Percentiles rank a stretch among this genome's conserved stretches.
Conservation (phyloP, 176 grass and related monocot genomes). For the Pontederia crassipes region DNA sequence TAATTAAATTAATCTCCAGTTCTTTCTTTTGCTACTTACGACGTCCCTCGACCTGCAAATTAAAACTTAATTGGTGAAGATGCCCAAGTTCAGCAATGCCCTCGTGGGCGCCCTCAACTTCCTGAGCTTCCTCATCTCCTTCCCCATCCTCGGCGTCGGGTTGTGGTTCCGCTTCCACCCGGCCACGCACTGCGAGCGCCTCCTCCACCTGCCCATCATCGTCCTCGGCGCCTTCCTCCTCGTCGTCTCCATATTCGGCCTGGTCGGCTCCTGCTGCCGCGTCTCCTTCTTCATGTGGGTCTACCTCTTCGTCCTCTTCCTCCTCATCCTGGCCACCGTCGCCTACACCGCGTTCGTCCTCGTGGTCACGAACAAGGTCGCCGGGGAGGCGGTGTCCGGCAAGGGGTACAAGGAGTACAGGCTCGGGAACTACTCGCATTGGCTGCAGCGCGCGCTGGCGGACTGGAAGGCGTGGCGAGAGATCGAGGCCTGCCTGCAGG, state of each 20-base stretch:
- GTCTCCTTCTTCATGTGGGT: neutral
- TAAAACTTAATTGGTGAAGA: neutral
- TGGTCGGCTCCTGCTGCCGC: constrained; percentile 5
- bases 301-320: constrained; percentile 11
- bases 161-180: constrained; percentile 6
- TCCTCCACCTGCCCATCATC: constrained; percentile 6
- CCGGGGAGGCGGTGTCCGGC: neutral
- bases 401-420: constrained; percentile 11
- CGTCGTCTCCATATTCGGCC: constrained; percentile 4
- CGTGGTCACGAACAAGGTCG: constrained; percentile 14
- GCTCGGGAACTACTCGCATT: neutral
- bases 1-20: no score
- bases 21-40: no score
- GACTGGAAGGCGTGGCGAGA: constrained; percentile 9
- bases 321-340: constrained; percentile 1
- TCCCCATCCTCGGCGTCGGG: neutral
- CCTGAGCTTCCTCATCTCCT: neutral
- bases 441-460: neutral
- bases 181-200: neutral
- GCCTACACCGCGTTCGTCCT: neutral
- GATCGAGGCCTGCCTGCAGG: neutral
- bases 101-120: constrained; percentile 3
- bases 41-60: no score
- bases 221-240: neutral
- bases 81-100: neutral